Conservation (phyloP, 2,329 filamentous ascomycete genomes). For the Colletotrichum lupini region DNA sequence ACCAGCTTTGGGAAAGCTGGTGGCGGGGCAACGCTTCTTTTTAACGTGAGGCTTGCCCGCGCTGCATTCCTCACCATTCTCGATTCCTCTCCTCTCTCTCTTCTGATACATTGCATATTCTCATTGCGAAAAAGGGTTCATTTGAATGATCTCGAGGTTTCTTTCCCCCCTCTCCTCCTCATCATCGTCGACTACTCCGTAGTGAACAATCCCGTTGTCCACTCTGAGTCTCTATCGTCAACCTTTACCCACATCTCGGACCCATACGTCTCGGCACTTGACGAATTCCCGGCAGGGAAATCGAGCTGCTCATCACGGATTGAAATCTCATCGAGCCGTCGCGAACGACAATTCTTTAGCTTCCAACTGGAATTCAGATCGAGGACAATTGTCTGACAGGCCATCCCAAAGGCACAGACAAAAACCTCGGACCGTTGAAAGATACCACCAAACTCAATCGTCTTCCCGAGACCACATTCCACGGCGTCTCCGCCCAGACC, state of each 20-base stretch:
- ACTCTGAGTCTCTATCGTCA: background rate
- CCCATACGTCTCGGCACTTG: background rate
- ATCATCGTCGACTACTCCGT: background rate
- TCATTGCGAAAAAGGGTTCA: background rate
- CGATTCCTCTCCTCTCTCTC: background rate
- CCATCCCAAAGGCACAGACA: background rate
- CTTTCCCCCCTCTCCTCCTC: background rate
- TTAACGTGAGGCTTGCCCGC: constrained; percentile 43
- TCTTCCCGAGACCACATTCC: constrained; percentile 16
- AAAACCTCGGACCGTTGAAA: background rate
- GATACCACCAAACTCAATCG: background rate
- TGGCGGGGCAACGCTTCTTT: constrained; percentile 61
- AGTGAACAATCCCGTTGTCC: background rate
- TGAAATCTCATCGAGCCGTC: background rate
- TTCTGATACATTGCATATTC: background rate
- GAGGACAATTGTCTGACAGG: background rate
- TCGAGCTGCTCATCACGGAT: background rate
- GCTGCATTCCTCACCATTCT: constrained; percentile 20
- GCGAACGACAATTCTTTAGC: background rate
- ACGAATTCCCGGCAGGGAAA: background rate
- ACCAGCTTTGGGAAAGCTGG: constrained; percentile 42
- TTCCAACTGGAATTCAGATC: background rate
- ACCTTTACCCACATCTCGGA: background rate
- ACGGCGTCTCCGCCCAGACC: constrained; percentile 15
- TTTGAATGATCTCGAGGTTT: background rate